Evolutionary conservation across 1,284 basidiomycete species (phyloP), one percentile per base, ranked within the genome.

Genomic region (Somion occarium): DNA sequence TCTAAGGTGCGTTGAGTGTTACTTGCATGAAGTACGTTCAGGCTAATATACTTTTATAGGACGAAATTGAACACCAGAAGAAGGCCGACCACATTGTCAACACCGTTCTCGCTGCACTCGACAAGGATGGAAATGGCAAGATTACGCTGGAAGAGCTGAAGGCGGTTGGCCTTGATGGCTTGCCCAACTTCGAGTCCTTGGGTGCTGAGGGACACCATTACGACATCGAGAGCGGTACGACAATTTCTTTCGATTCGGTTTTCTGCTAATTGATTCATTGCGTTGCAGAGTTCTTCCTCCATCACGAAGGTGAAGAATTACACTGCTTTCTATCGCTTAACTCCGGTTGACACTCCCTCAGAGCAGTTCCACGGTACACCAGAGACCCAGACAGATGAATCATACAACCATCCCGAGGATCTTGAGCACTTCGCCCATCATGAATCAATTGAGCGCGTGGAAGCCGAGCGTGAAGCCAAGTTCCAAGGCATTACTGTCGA

Each of bases 181-280:
- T 99, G 59, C 97, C 96, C 3, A 88, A 82, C 58, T 98, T 98
- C 65, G 87, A 89, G 49, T 78, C 84, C 44, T 74, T 98, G 39
- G 97, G 97, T 30, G 88, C 86, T 2, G 89, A 91, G 63, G 88
- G 88, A 18, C 97, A 98, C 70, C 93, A 97, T 67, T 97, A 97
- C 64, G 92, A 93, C 64, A 79, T 90, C 41, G 88, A 91, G 69
- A 90, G 88, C 69, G 88, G 86, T 88, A 60, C 57, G 85, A 65
- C 9, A n/a, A 30, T 12, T 50, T 30, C 37, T 53, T 4, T 25
- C 39, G 51, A 2, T 2, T 9, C 19, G 24, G 43, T 25, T 15
- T 5, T 7, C 15, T 3, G 19, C 15, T 9, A 9, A 22, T 15
- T 18, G 4, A 4, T 27, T 48, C 30, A 27, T 12, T 2, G 13